phyloP scores from a whole-genome alignment of 2,329 filamentous ascomycete species.

The Zasmidium angulare region DNA sequence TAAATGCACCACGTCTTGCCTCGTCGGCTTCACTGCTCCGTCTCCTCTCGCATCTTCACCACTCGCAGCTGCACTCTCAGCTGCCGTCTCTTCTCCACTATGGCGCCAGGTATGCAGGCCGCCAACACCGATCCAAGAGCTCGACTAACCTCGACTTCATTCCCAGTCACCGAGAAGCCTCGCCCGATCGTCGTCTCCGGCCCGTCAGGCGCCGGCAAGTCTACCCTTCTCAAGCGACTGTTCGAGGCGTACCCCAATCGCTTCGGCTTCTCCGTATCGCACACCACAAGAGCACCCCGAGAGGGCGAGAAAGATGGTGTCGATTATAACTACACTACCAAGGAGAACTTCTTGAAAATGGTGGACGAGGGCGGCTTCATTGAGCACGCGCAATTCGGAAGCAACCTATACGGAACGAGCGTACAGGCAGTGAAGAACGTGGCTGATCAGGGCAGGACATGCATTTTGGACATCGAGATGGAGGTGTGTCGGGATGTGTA shows the following conservation, averaged over 20 bases:
- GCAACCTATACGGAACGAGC: constrained; percentile 84
- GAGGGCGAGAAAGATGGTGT: constrained; percentile 71
- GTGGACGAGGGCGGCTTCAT: constrained; percentile 73
- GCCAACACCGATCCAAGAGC: background rate
- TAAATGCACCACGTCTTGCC: constrained; percentile 6
- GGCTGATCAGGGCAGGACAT: constrained; percentile 66
- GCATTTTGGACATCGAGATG: constrained; percentile 95
- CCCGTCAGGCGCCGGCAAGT: constrained; percentile 78
- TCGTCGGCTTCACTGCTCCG: constrained; percentile 11
- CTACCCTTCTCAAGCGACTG: constrained; percentile 72
- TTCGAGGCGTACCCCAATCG: constrained; percentile 65
- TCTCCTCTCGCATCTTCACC: background rate
- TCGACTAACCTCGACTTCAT: constrained; percentile 8
- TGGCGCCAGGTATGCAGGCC: constrained; percentile 18
- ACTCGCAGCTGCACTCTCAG: background rate
- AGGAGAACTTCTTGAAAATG: constrained; percentile 66
- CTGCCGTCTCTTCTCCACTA: constrained; percentile 12
- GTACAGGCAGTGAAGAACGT: constrained; percentile 76
- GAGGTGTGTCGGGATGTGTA: constrained; percentile 57
- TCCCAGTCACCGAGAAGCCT: constrained; percentile 19
- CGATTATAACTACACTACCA: constrained; percentile 77
- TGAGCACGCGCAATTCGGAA: constrained; percentile 82
- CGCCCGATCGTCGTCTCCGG: constrained; percentile 76
- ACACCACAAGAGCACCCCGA: constrained; percentile 80
- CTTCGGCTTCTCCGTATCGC: constrained; percentile 60